A percentile compares a stretch with the other conserved stretches of the same genome.
Evolutionary conservation across 2,329 filamentous ascomycete species (phyloP).

Genomic region (Penicillium expansum): DNA sequence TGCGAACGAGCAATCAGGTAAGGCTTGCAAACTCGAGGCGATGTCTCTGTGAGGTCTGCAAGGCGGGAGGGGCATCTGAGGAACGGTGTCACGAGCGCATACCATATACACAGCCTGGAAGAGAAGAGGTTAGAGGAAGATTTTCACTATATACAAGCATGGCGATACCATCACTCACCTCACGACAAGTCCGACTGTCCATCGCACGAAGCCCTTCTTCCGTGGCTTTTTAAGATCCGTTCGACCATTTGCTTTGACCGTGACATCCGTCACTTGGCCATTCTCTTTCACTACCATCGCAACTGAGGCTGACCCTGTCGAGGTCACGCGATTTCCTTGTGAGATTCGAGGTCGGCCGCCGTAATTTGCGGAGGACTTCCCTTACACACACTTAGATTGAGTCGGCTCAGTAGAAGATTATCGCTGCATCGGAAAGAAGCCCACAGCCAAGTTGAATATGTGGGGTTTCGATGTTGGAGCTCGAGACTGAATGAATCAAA

Average conservation of each 20-base stretch:
- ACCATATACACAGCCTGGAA: constrained; percentile 76
- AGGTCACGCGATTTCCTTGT: constrained; percentile 10
- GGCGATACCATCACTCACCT: constrained; percentile 30
- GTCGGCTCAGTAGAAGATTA: background rate
- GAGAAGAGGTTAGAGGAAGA: constrained; percentile 9
- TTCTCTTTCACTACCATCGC: constrained; percentile 31
- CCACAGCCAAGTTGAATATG: background rate
- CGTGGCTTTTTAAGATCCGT: constrained; percentile 13
- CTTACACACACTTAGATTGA: constrained; percentile 4
- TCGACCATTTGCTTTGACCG: constrained; percentile 16
- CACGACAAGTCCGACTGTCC: constrained; percentile 36
- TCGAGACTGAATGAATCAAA: constrained; percentile 2
- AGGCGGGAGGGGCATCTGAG: constrained; percentile 76
- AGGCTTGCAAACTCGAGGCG: constrained; percentile 76
- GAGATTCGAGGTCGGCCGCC: constrained; percentile 5
- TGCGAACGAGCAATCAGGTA: constrained; percentile 67
- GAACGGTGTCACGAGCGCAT: constrained; percentile 73
- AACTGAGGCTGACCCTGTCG: constrained; percentile 12
- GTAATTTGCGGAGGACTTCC: background rate
- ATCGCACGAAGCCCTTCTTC: constrained; percentile 28
- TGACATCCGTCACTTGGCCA: constrained; percentile 24
- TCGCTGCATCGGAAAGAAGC: constrained; percentile 4
- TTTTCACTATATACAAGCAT: constrained; percentile 2
- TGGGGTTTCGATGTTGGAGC: background rate
- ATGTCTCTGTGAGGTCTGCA: constrained; percentile 64